These are phyloP conservation scores for Pythium sp. DNA, from an alignment of 352 stramenopile species.

Conservation along the genomic window DNA sequence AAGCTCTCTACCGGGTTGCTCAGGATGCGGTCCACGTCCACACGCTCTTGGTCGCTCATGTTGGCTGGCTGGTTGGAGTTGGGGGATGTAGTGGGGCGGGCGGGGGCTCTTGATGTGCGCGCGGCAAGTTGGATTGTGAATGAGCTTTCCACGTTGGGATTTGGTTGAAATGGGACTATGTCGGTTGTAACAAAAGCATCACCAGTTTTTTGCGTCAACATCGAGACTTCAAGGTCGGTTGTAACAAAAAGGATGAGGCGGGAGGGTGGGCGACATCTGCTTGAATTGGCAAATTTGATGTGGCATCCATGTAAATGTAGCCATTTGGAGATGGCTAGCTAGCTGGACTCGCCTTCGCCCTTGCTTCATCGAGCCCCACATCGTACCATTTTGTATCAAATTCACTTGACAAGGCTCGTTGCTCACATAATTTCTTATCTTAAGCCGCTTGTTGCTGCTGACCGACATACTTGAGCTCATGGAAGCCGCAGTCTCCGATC, in stretches of 20 bases:
- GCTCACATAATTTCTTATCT: not conserved
- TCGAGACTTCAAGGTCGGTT: not conserved
- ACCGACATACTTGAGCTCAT: constrained; percentile 30
- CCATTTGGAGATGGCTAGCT: no score
- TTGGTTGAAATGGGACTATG: not conserved
- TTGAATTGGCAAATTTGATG: not conserved
- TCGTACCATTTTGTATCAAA: no score
- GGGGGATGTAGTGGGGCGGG: no score
- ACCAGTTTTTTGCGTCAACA: not conserved
- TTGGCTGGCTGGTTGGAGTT: not conserved
- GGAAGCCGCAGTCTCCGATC: constrained; percentile 77
- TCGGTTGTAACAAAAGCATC: not conserved
- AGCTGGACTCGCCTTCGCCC: no score
- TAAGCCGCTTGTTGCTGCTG: constrained; percentile 10
- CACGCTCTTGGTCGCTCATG: constrained; percentile 32
- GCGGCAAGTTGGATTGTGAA: not conserved
- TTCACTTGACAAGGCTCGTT: no score
- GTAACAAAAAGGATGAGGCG: not conserved
- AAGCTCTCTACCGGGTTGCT: constrained; percentile 44
- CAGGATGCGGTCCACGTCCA: constrained; percentile 69
- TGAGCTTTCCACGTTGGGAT: not conserved
- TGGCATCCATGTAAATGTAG: no score
- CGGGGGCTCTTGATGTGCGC: not conserved
- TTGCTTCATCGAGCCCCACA: not conserved
- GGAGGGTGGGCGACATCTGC: not conserved